These are phyloP conservation scores for Suaeda aralocaspica DNA, from an alignment of 148 eudicot species.

Conservation along the genomic window DNA sequence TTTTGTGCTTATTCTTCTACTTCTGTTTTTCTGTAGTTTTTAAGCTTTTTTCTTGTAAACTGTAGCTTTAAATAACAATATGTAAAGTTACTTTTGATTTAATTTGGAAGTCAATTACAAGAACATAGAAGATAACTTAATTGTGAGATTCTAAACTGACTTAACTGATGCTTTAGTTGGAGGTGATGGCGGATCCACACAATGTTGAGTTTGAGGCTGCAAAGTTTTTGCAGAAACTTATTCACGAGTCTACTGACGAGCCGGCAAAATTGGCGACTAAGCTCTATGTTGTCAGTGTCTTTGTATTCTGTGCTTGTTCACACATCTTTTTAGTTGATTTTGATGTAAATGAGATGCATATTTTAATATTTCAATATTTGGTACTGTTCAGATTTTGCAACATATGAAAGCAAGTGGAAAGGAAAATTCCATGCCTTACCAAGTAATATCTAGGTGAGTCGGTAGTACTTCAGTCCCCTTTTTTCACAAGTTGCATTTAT, in stretches of 20 bases:
- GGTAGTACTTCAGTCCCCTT: neutral
- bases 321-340: neutral
- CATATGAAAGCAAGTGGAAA: slow-evolving; percentile 96
- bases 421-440: slow-evolving; percentile 90
- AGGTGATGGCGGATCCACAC: slow-evolving; percentile 51
- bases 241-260: slow-evolving; percentile 95
- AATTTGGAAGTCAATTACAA: no score
- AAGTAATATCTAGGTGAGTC: slow-evolving; percentile 85
- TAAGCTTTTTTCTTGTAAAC: no score
- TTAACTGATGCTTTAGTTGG: neutral
- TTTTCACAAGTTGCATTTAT: neutral
- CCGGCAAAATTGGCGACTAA: slow-evolving; percentile 91
- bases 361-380: neutral
- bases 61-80: no score
- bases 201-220: slow-evolving; percentile 97
- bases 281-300: slow-evolving; percentile 69
- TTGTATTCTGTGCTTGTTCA: slow-evolving; percentile 7
- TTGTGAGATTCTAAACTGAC: no score
- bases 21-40: no score
- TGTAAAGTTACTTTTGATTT: no score
- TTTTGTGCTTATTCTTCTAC: no score
- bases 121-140: no score
- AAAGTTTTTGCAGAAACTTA: slow-evolving; percentile 89
- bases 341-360: neutral
- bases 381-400: slow-evolving; percentile 65